Evolutionary conservation across 2,329 filamentous ascomycete species (phyloP).

Genomic region (Ascosphaera apis): DNA sequence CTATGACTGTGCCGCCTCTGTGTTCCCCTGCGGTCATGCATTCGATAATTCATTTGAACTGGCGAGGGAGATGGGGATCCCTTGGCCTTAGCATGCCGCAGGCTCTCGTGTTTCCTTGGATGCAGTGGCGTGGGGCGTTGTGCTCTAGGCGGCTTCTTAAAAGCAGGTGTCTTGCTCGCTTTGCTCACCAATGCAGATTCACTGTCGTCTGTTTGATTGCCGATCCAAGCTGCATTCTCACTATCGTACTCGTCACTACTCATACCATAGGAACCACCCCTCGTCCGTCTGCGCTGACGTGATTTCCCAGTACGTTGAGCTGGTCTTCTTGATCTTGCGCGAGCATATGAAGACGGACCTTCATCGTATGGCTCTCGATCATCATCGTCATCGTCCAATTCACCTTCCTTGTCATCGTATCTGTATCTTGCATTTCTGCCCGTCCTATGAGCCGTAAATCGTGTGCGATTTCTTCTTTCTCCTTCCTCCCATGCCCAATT

Average conservation of each 20-base stretch:
- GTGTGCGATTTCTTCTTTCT: background rate
- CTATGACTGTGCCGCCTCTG: constrained; percentile 9
- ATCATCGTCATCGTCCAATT: constrained; percentile 7
- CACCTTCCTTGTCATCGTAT: constrained; percentile 7
- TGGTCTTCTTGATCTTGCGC: constrained; percentile 4
- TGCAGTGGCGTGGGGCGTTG: constrained; percentile 2
- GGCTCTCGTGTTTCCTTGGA: constrained; percentile 4
- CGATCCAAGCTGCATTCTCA: constrained; percentile 6
- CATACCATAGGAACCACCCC: background rate
- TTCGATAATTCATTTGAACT: constrained; percentile 13
- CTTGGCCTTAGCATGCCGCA: constrained; percentile 13
- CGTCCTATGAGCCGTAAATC: background rate
- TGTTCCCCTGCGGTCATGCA: constrained; percentile 14
- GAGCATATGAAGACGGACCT: constrained; percentile 2
- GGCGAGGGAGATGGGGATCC: constrained; percentile 17
- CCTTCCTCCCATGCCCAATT: background rate
- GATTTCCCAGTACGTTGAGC: background rate
- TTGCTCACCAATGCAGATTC: constrained; percentile 6
- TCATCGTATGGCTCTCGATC: constrained; percentile 6
- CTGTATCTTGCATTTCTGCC: background rate
- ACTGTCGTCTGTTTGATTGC: constrained; percentile 6
- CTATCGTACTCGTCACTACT: constrained; percentile 2
- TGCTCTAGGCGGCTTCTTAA: constrained; percentile 1
- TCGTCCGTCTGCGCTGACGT: constrained; percentile 1
- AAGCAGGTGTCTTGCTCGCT: background rate